A percentile compares a stretch with the other conserved stretches of the same genome.
Conservation (phyloP, 345 rosid genomes). For the Brassica juncea region DNA sequence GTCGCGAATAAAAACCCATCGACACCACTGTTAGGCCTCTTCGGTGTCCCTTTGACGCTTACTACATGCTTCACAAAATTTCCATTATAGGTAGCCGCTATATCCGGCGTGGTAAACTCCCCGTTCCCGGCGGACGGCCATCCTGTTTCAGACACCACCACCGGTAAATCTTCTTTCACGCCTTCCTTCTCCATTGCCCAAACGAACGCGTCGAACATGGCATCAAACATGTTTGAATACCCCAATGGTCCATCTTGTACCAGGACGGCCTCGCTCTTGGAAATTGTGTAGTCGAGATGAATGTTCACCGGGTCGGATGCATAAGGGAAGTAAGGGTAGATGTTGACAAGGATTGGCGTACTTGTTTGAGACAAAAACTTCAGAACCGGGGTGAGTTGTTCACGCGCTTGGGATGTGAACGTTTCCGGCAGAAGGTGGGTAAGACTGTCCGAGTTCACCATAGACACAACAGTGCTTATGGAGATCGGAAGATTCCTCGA, state of each 20-base stretch:
- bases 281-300: conserved; percentile 34
- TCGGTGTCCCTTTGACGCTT: conserved; percentile 41
- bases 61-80: conserved; percentile 28
- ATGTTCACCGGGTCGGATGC: conserved; percentile 33
- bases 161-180: not conserved
- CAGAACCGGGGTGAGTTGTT: conserved; percentile 33
- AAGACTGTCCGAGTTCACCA: conserved; percentile 32
- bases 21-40: conserved; percentile 25
- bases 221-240: conserved; percentile 51
- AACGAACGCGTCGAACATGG: conserved; percentile 41
- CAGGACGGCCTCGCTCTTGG: not conserved
- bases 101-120: conserved; percentile 16
- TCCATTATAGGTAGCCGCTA: conserved; percentile 29
- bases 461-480: conserved; percentile 37
- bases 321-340: conserved; percentile 52
- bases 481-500: conserved; percentile 23
- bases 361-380: conserved; percentile 7
- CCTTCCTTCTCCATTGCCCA: conserved; percentile 41
- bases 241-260: conserved; percentile 37
- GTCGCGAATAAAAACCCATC: conserved; percentile 15
- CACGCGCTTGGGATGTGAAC: conserved; percentile 13
- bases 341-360: conserved; percentile 42
- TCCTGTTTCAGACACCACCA: conserved; percentile 43
- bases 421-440: conserved; percentile 46
- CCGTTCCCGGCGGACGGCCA: conserved; percentile 53